Conservation (phyloP, 345 rosid genomes). For the Eucalyptus tenuipes region DNA sequence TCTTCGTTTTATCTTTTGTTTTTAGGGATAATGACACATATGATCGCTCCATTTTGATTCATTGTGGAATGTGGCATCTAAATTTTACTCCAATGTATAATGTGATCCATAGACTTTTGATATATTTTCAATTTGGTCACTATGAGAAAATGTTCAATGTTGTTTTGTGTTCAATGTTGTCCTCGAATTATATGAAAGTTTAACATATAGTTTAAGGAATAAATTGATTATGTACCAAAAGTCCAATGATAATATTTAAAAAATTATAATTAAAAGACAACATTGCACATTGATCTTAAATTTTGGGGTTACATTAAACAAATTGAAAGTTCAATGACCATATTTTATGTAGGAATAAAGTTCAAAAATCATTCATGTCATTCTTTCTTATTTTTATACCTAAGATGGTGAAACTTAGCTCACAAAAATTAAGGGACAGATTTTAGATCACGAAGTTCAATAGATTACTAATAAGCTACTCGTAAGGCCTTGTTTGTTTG, state of each 20-base stretch:
- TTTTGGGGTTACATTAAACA: rapidly evolving
- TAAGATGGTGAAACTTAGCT: neutral
- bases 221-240: neutral
- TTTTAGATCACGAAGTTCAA: neutral
- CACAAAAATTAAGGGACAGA: neutral
- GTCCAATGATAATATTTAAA: rapidly evolving
- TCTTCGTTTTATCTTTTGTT: neutral
- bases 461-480: neutral
- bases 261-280: rapidly evolving
- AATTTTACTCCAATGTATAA: rapidly evolving
- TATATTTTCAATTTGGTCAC: too few relatives aligned
- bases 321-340: too few relatives aligned
- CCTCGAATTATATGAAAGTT: too few relatives aligned
- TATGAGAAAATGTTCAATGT: too few relatives aligned
- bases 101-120: too few relatives aligned
- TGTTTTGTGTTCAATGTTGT: too few relatives aligned
- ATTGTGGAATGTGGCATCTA: rapidly evolving
- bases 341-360: neutral
- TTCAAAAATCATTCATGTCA: too few relatives aligned
- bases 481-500: neutral
- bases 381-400: neutral
- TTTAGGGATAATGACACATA: neutral
- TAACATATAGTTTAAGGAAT: too few relatives aligned
- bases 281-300: too few relatives aligned
- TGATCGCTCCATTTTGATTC: neutral